Evolutionary conservation across 768 basidiomycete genomes (phyloP).

Genomic region (Boletus subparvulus): DNA sequence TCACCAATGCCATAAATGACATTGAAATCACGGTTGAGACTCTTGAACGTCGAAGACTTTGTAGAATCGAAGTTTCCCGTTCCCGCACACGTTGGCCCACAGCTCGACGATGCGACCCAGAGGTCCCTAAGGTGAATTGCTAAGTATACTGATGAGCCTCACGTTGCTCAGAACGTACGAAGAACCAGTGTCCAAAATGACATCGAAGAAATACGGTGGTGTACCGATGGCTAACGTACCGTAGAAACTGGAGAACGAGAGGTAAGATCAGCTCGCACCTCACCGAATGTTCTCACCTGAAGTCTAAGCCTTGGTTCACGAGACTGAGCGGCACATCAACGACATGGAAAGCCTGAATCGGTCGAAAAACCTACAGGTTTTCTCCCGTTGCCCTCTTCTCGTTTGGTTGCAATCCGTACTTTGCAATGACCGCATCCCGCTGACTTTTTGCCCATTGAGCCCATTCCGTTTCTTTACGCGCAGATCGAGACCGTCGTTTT

Average conservation of each 20-base stretch:
- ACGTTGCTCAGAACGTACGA: conserved; percentile 23
- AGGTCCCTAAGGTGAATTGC: conserved; percentile 41
- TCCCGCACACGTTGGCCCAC: conserved; percentile 32
- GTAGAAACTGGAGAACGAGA: conserved; percentile 25
- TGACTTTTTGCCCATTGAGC: no score
- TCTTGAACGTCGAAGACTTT: conserved; percentile 38
- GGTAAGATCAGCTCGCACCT: neutral
- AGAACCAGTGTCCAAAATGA: conserved; percentile 54
- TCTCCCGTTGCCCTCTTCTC: no score
- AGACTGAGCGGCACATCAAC: no score
- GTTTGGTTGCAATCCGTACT: no score
- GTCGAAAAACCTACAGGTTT: no score
- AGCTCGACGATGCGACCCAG: conserved; percentile 45
- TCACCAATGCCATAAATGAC: conserved; percentile 48
- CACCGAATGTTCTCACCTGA: no score
- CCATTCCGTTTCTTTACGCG: no score
- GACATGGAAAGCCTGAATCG: no score
- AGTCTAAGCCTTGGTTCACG: no score
- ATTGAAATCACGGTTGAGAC: conserved; percentile 33
- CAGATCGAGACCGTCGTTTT: no score
- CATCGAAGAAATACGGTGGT: conserved; percentile 43
- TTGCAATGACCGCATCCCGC: no score
- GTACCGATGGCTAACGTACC: conserved; percentile 43
- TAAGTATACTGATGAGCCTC: neutral
- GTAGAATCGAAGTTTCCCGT: conserved; percentile 34